Base-by-base conservation (phyloP, 2,329 filamentous ascomycete species). In the Monilinia fructicola region DNA sequence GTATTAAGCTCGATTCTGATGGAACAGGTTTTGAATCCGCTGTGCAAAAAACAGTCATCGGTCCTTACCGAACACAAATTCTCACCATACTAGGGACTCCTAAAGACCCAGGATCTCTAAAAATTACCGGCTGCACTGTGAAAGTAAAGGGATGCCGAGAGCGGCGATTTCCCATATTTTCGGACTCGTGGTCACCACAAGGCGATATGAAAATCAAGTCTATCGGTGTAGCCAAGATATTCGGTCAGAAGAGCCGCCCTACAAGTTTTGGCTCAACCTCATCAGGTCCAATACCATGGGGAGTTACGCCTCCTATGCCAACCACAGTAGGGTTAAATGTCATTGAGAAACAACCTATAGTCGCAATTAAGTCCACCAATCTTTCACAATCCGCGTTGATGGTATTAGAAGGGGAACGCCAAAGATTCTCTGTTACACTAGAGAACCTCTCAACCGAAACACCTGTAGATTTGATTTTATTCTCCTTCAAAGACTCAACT, bases 401-500 rank as follows among this genome's bases (percentile, higher is more conserved):
- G 93, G 84, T 99, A 14, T 82, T 99, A 7, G 94, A 98, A 79
- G 95, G 95, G 54, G 94, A 99, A 78, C 85, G 85, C 28, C 89
- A 88, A 72, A 81, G 82, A 0, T 96, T 98, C 74, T 89, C 86
- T 0, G 84, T 97, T 21, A 93, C 90, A 0, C 80, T 98, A 18
- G 85, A 90, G 71, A 99, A 99, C 71, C 81, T 87, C 11, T 95
- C 92, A 0, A 71, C 76, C 9, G 80, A 82, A 0, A 93, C 90
- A 1, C 82, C 91, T 1, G 91, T 92, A 1, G 92, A 97, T 74
- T 89, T 98, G 65, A 80, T 97, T 46, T 83, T 95, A 35, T 92
- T 97, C 68, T 93, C 92, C 0, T 96, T 96, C 76, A 89, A 93
- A 72, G 93, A 97, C 78, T 96, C 93, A 0, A 93, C 92, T 0